Evolutionary conservation across 805 yeast genomes (phyloP).

Genomic region (Groenewaldozyma salmanticensis): DNA sequence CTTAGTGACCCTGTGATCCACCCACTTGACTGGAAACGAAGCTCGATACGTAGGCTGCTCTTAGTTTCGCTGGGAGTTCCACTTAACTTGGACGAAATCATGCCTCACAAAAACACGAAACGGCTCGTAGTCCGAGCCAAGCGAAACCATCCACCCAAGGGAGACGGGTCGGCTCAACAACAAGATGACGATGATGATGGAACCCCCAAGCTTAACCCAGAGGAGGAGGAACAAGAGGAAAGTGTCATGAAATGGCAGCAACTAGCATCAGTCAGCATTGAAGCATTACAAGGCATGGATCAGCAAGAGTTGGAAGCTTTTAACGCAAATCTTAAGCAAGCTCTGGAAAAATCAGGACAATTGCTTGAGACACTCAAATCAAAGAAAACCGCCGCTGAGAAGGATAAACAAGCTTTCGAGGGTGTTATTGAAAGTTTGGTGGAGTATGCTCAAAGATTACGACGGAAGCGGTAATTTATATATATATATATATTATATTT

Average conservation of each 20-base stretch:
- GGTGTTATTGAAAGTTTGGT: slow-evolving; percentile 81
- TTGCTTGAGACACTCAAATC: slow-evolving; percentile 43
- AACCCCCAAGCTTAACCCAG: slow-evolving; percentile 16
- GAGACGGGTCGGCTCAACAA: background rate
- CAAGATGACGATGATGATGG: background rate
- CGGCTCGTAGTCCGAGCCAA: slow-evolving; percentile 16
- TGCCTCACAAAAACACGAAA: slow-evolving; percentile 23
- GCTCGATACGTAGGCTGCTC: slow-evolving; percentile 54
- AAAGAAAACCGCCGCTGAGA: slow-evolving; percentile 38
- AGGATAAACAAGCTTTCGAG: slow-evolving; percentile 71
- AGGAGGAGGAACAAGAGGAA: slow-evolving; percentile 5
- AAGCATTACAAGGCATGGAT: slow-evolving; percentile 29
- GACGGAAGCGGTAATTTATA: slow-evolving; percentile 24
- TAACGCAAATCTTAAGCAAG: slow-evolving; percentile 25
- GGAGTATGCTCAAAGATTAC: slow-evolving; percentile 77
- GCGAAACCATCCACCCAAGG: background rate
- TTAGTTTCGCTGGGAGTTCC: slow-evolving; percentile 64
- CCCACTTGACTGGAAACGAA: slow-evolving; percentile 62
- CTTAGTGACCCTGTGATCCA: slow-evolving; percentile 37
- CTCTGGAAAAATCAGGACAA: slow-evolving; percentile 31
- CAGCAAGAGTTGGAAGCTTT: slow-evolving; percentile 32
- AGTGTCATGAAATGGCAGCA: slow-evolving; percentile 24
- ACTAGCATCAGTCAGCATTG: slow-evolving; percentile 27
- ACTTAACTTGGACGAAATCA: slow-evolving; percentile 52
- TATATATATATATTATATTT: background rate